These are phyloP conservation scores for Vitis cinerea DNA, from an alignment of 164 flowering plant species.

Conservation along the genomic window DNA sequence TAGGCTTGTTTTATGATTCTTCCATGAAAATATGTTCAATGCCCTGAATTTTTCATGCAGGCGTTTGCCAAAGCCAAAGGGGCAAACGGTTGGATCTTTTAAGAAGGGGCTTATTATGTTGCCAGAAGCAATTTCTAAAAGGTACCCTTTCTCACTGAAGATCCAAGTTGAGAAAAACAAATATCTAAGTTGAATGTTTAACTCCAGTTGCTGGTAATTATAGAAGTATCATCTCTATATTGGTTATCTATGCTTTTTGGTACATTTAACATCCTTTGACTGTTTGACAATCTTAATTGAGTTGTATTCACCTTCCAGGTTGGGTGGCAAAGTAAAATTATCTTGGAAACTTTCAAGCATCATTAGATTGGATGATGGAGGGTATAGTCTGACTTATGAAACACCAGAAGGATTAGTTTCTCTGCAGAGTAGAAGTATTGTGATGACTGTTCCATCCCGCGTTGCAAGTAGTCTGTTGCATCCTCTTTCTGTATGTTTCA, in stretches of 20 bases:
- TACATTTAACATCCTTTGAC: not conserved
- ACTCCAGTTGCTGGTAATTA: not conserved
- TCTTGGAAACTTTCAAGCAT: slow-evolving; percentile 86
- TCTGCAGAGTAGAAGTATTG: slow-evolving; percentile 59
- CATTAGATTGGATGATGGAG: slow-evolving; percentile 45
- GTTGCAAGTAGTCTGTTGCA: slow-evolving; percentile 71
- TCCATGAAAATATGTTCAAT: not conserved
- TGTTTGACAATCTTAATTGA: slow-evolving; percentile 1
- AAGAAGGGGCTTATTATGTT: slow-evolving; percentile 80
- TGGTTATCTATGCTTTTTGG: not conserved
- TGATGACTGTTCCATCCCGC: slow-evolving; percentile 86
- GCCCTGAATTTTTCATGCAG: slow-evolving; percentile 37
- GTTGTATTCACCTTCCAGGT: slow-evolving; percentile 39
- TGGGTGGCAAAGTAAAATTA: slow-evolving; percentile 74
- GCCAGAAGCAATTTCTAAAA: slow-evolving; percentile 77
- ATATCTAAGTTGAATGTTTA: not conserved
- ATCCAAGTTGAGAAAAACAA: not conserved
- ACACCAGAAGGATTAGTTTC: slow-evolving; percentile 77
- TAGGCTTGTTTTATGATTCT: slow-evolving; percentile 3
- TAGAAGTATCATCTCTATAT: not conserved
- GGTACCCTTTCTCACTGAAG: slow-evolving; percentile 37
- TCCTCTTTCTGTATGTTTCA: slow-evolving; percentile 79
- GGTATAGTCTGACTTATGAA: slow-evolving; percentile 73
- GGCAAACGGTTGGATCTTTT: slow-evolving; percentile 97
- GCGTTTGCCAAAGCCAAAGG: slow-evolving; percentile 83